Conservation (phyloP, 2,329 filamentous ascomycete genomes). For the Aplosporella prunicola region DNA sequence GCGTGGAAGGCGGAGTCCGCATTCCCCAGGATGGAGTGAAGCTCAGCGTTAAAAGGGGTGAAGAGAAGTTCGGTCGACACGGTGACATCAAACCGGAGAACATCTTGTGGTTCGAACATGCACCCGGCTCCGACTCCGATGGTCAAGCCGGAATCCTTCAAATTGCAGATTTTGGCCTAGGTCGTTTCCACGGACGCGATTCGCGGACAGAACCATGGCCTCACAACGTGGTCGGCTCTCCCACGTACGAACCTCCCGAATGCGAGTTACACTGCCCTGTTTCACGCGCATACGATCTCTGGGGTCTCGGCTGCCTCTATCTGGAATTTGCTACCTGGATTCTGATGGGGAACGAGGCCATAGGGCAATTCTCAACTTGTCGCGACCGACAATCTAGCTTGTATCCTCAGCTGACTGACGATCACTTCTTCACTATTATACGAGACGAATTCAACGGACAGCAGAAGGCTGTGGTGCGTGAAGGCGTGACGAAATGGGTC, state of each 20-base stretch:
- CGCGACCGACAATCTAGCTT: neutral
- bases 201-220: constrained; percentile 21
- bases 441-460: neutral
- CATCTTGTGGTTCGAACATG: constrained; percentile 22
- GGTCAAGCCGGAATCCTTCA: constrained; percentile 16
- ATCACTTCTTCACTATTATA: constrained; percentile 1
- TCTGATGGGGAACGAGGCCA: constrained; percentile 12
- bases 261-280: constrained; percentile 20
- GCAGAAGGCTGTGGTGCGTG: neutral
- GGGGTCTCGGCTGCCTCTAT: constrained; percentile 23
- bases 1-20: neutral
- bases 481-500: neutral
- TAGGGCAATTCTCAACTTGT: constrained; percentile 7
- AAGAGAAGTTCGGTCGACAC: constrained; percentile 23
- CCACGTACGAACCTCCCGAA: constrained; percentile 35
- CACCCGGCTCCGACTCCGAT: neutral
- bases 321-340: constrained; percentile 22
- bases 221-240: constrained; percentile 11
- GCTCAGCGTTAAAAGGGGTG: neutral
- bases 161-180: constrained; percentile 28
- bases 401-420: neutral
- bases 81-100: constrained; percentile 31
- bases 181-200: constrained; percentile 24
- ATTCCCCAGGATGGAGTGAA: neutral
- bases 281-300: constrained; percentile 28